These are phyloP conservation scores for Talaromyces sp. DNA, from an alignment of 2,329 filamentous ascomycete genomes.

Conservation along the genomic window DNA sequence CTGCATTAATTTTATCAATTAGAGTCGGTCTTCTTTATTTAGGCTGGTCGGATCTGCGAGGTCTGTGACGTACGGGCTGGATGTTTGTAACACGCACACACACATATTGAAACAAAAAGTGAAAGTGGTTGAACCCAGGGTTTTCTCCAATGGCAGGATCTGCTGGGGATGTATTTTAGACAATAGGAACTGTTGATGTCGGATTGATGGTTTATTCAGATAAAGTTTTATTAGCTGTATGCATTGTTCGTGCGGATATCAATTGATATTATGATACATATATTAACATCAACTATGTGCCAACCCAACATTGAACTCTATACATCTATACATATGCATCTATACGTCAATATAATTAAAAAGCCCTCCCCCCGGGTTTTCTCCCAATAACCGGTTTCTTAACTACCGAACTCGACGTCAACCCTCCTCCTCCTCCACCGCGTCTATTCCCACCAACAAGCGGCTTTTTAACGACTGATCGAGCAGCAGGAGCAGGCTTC, in stretches of 20 bases:
- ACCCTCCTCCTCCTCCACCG: slow-evolving; percentile 24
- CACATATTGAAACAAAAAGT: background rate
- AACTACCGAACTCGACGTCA: slow-evolving; percentile 27
- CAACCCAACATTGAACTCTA: background rate
- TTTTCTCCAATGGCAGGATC: background rate
- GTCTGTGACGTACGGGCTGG: background rate
- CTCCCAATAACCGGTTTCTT: slow-evolving; percentile 33
- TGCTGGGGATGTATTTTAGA: background rate
- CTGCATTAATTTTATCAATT: slow-evolving; percentile 99
- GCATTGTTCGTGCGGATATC: background rate
- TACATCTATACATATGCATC: background rate
- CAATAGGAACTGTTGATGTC: no score
- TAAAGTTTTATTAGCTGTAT: no score
- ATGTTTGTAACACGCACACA: background rate
- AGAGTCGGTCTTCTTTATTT: slow-evolving; percentile 23
- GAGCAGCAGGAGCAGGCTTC: background rate
- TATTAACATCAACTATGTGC: background rate
- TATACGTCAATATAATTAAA: slow-evolving; percentile 15
- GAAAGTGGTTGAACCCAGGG: background rate
- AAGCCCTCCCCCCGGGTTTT: slow-evolving; percentile 29
- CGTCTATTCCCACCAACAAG: slow-evolving; percentile 22
- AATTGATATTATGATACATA: background rate
- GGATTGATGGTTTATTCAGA: background rate
- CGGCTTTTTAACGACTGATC: slow-evolving; percentile 29
- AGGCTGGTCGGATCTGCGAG: background rate